Evolutionary conservation across 768 basidiomycete species (phyloP).

Genomic region (Tephrocybe sp.): DNA sequence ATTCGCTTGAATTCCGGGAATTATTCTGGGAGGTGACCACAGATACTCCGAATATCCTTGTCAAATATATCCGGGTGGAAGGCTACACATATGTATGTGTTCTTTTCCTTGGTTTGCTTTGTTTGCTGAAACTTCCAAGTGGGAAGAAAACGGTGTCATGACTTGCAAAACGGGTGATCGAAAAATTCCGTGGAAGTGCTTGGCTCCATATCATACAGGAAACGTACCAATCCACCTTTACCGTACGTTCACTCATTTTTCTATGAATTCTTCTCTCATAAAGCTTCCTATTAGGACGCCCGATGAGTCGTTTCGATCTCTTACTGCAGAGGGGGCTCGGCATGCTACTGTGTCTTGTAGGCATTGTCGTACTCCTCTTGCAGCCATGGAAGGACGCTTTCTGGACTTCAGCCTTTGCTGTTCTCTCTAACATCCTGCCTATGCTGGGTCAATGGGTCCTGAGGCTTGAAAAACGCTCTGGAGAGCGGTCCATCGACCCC

Average conservation of each 20-base stretch:
- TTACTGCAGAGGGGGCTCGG: background rate
- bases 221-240: background rate
- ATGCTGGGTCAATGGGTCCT: background rate
- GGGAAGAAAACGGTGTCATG: background rate
- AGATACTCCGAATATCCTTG: background rate
- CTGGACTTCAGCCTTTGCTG: background rate
- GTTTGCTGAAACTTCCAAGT: background rate
- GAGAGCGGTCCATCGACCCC: background rate
- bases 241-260: background rate
- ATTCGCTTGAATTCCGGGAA: background rate
- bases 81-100: background rate
- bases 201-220: background rate
- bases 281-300: background rate
- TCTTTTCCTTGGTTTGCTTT: background rate
- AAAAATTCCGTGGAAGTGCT: background rate
- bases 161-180: background rate
- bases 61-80: background rate
- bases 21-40: background rate
- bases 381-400: background rate
- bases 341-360: background rate
- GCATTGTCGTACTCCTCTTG: background rate
- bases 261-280: background rate
- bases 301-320: background rate
- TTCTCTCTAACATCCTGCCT: background rate
- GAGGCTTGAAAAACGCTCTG: background rate